Evolutionary conservation across 2,329 filamentous ascomycete genomes (phyloP), one percentile per base, ranked within the genome.

Genomic region (Chalara sp.): DNA sequence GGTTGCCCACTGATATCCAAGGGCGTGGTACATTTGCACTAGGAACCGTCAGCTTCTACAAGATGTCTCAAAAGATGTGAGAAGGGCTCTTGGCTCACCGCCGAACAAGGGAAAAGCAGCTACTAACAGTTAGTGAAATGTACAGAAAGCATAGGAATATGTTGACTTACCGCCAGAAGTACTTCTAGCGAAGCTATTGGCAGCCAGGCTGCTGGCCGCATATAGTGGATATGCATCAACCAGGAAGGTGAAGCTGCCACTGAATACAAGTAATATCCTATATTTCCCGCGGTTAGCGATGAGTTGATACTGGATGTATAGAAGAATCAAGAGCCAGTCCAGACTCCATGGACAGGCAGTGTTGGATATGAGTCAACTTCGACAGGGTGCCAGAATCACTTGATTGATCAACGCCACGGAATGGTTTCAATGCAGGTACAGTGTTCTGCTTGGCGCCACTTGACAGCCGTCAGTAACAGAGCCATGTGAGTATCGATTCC

Each of bases 181-280:
- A 56, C 84, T 89, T 48, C 91, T 79, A 51, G 86, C 79, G 65
- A 93, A 88, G 44, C 84, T 86, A 62, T 95, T 93, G 43, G 89
- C 89, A 10, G 90, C 89, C 67, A 96, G 75, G 4, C 89, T 89
- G 52, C 78, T 83, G 44, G 87, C 87, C 30, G 86, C 86, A 65
- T 87, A 89, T 30, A 81, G 68, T 49, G 86, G 84, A 67, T 91
- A 91, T 28, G 86, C 84, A 65, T 89, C 87, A 58, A 88, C 85
- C 68, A 66, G 56, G 70, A 95, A 96, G 10, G 89, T 95, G 68
- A 95, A 96, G 58, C 95, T 81, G 48, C 89, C 89, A 51, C 81
- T 84, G 68, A 89, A 96, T 32, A 86, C 81, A 52, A 95, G 78
- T 53, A 95, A 78, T 49, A 81, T 84, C 48, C 87, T 89, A 50